Evolutionary conservation across 352 stramenopile species (phyloP).

Genomic region (Peronospora destructor): DNA sequence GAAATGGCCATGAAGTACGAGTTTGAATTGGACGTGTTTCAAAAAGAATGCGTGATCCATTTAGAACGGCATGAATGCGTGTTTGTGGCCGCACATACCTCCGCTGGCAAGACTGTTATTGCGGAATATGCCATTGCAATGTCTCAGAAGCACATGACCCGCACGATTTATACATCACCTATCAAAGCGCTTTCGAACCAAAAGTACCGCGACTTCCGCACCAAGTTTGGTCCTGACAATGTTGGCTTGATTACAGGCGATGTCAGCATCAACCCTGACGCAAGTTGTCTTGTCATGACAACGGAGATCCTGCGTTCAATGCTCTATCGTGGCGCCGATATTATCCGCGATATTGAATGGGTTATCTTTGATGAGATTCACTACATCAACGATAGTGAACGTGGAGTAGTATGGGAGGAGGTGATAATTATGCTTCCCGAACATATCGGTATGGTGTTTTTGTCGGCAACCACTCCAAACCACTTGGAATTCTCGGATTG

Average conservation of each 20-base stretch:
- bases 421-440: constrained; percentile 97
- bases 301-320: constrained; percentile 96
- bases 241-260: constrained; percentile 97
- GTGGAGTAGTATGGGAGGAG: constrained; percentile 96
- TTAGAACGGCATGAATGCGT: constrained; percentile 92
- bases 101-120: constrained; percentile 95
- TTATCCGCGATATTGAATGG: constrained; percentile 97
- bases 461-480: constrained; percentile 98
- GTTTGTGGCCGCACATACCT: constrained; percentile 96
- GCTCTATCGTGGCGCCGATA: constrained; percentile 92
- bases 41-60: constrained; percentile 94
- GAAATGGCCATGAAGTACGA: constrained; percentile 77
- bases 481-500: constrained; percentile 98
- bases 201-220: constrained; percentile 97
- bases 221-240: constrained; percentile 89
- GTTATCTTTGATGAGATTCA: constrained; percentile 97
- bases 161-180: constrained; percentile 96
- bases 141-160: constrained; percentile 85
- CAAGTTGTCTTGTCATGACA: constrained; percentile 97
- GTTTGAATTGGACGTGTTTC: constrained; percentile 93
- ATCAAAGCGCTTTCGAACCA: constrained; percentile 99
- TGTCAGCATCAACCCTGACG: constrained; percentile 93
- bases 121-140: constrained; percentile 98
- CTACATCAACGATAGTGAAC: constrained; percentile 98
- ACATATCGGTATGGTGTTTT: constrained; percentile 96